These are phyloP conservation scores for Dryas alaskensis DNA, from an alignment of 306 rosid species.

Conservation along the genomic window DNA sequence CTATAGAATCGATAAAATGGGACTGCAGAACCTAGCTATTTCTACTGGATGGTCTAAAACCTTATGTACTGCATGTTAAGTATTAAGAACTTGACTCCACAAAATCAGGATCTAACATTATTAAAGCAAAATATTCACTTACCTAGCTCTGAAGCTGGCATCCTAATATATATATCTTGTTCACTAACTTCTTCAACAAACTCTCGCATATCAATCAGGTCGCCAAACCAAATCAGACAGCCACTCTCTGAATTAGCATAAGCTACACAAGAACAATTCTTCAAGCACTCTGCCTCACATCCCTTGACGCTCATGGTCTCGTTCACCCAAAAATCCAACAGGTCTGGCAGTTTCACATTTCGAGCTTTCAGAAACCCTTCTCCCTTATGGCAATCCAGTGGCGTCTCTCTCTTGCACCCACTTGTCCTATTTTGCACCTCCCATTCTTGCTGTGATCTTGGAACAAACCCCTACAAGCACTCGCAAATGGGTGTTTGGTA, in stretches of 20 bases:
- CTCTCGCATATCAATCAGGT: slow-evolving; percentile 35
- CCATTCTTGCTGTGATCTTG: slow-evolving; percentile 25
- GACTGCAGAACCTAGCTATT: too few species aligned
- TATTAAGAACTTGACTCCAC: neutral
- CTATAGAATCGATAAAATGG: neutral
- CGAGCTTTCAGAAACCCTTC: slow-evolving; percentile 25
- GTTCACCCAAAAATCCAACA: slow-evolving; percentile 24
- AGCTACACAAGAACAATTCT: slow-evolving; percentile 39
- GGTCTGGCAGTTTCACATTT: slow-evolving; percentile 39
- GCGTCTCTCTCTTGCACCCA: slow-evolving; percentile 33
- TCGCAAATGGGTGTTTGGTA: slow-evolving; percentile 9
- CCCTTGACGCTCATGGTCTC: slow-evolving; percentile 19
- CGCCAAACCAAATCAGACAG: slow-evolving; percentile 43
- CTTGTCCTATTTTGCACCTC: slow-evolving; percentile 22
- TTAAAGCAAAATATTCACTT: neutral
- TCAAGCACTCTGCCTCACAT: slow-evolving; percentile 34
- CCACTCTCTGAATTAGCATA: slow-evolving; percentile 39
- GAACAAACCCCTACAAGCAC: slow-evolving; percentile 37
- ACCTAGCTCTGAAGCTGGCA: slow-evolving; percentile 39
- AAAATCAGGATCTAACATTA: neutral
- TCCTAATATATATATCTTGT: slow-evolving; percentile 20
- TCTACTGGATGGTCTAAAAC: too few species aligned
- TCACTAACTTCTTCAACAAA: slow-evolving; percentile 12
- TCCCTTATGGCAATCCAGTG: slow-evolving; percentile 18
- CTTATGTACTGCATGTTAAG: too few species aligned